Evolutionary conservation across 208 protist genomes (phyloP), one percentile per base, ranked within the genome.

Genomic region (Novymonas esmeraldas): DNA sequence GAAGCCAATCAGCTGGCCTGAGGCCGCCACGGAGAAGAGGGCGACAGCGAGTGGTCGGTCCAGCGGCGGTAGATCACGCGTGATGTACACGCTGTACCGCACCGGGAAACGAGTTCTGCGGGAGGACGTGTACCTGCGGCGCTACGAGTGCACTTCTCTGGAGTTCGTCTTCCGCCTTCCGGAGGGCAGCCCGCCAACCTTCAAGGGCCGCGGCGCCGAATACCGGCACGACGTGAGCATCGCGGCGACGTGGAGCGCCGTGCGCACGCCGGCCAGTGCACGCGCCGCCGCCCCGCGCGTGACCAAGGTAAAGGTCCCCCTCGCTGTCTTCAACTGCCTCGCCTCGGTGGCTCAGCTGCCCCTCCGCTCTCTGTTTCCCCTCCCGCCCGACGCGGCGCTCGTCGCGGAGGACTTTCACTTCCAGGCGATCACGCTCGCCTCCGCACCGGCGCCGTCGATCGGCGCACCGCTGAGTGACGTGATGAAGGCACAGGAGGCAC

Each of bases 151-250:
- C 29, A 46, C 39, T 0, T 61, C 70, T 29, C 16, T 76, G 33
- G 70, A 76, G 70, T 76, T 76, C 44, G 31, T 54, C n/a, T 78
- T 90, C 45, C 62, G 73, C 18, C 64, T 93, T 6, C 87, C 84
- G 0, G 84, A 87, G 11, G 64, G 62, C 31, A 70, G 73, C 3
- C 79, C 87, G 20, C 73, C 87, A 16, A 85, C 81, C 2, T 82
- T 84, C 56, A 73, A 46, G 6, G 79, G 81, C 7, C 68, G 69
- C 13, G 79, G 57, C 44, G 64, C 69, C 1, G 61, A 69, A 22
- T 72, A 64, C 20, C 52, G 41, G 28, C 60, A 73, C 29, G 55
- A 67, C 5, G 34, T 81, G 18, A 63, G 34, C 26, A 36, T 77
- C 31, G 38, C 31, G 14, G 70, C 76, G 6, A 67, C 45, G 38